phyloP scores from a whole-genome alignment of 2,329 filamentous ascomycete species.

The Aspergillus sp. region DNA sequence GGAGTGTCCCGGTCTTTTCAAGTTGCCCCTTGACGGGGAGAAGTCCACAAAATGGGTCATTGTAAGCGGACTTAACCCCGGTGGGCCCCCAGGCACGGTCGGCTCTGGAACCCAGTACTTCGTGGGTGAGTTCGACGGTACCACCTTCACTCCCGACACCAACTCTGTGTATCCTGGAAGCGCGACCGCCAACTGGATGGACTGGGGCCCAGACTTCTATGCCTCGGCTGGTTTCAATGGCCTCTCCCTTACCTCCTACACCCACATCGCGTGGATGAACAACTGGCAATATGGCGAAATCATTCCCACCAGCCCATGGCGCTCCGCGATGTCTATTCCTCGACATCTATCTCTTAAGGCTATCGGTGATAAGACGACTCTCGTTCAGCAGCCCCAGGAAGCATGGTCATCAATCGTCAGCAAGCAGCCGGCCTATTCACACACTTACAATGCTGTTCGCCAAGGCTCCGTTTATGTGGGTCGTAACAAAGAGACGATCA shows the following conservation, averaged over 20 bases:
- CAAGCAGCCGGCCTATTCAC: too few species aligned
- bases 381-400: conserved; percentile 17
- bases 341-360: conserved; percentile 20
- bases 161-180: conserved; percentile 9
- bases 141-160: conserved; percentile 20
- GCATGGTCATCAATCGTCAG: conserved; percentile 5
- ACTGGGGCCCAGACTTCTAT: conserved; percentile 30
- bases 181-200: conserved; percentile 25
- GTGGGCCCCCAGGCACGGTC: conserved; percentile 26
- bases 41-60: conserved; percentile 24
- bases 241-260: conserved; percentile 13
- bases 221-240: conserved; percentile 24
- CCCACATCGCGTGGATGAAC: conserved; percentile 28
- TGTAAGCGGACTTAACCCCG: conserved; percentile 25
- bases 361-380: conserved; percentile 8
- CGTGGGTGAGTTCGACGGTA: conserved; percentile 27
- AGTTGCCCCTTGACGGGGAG: conserved; percentile 17
- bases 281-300: conserved; percentile 27
- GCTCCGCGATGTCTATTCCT: conserved; percentile 25
- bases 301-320: conserved; percentile 25
- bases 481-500: conserved; percentile 16
- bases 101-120: conserved; percentile 30
- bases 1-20: conserved; percentile 29
- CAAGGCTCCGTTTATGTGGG: too few species aligned
- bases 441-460: too few species aligned